phyloP scores from a whole-genome alignment of 164 flowering plant genomes.

The Macadamia integrifolia region DNA sequence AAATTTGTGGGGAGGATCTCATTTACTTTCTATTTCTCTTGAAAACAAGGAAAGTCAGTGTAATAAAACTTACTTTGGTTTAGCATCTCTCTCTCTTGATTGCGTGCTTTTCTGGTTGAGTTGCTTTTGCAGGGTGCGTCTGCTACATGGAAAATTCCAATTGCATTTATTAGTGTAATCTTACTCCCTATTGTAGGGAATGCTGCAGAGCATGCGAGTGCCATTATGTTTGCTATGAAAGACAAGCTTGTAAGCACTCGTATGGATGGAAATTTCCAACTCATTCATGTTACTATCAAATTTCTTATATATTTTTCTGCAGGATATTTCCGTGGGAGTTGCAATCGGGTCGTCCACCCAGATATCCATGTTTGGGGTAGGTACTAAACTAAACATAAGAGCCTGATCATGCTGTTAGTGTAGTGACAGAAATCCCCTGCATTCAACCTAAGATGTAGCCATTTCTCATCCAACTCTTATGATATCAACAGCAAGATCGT shows the following conservation, averaged over 20 bases:
- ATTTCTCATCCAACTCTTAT: too few species aligned
- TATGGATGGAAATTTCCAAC: background rate
- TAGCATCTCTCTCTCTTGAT: too few species aligned
- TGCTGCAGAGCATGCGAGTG: constrained; percentile 87
- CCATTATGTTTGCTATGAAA: constrained; percentile 75
- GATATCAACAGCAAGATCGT: too few species aligned
- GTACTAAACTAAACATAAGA: background rate
- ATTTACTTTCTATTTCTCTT: too few species aligned
- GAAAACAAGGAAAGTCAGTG: too few species aligned
- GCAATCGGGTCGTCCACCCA: constrained; percentile 74
- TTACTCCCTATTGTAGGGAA: constrained; percentile 78
- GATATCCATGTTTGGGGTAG: constrained; percentile 68
- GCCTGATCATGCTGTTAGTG: too few species aligned
- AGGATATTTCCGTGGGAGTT: constrained; percentile 70
- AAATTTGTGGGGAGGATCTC: too few species aligned
- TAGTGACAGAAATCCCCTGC: too few species aligned
- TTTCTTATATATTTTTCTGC: constrained; percentile 8
- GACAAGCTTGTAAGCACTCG: constrained; percentile 58
- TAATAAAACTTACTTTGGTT: too few species aligned
- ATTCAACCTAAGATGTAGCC: too few species aligned
- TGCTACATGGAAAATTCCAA: constrained; percentile 48
- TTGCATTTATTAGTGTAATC: constrained; percentile 65
- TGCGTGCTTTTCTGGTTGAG: too few species aligned
- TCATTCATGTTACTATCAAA: background rate
- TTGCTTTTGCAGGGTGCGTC: constrained; percentile 29